phyloP scores from a whole-genome alignment of 192 early-diverging fungal species.

The Coemansia sp. region DNA sequence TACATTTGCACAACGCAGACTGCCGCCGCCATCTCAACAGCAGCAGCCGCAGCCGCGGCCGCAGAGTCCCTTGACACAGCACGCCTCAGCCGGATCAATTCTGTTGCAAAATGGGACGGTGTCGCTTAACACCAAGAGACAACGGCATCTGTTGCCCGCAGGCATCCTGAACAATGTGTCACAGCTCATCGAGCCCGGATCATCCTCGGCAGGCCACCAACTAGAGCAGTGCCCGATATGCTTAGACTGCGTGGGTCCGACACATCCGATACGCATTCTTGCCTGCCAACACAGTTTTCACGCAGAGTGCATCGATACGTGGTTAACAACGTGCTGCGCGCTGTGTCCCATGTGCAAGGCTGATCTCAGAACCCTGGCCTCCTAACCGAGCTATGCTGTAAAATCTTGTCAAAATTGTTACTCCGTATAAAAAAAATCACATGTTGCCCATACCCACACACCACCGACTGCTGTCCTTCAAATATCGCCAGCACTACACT shows the following conservation, averaged over 20 bases:
- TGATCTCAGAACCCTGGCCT: background rate
- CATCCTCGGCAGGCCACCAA: background rate
- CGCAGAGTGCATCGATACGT: slow-evolving; percentile 39
- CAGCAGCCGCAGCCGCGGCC: too few species aligned
- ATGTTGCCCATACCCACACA: background rate
- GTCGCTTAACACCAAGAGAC: background rate
- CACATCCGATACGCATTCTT: slow-evolving; percentile 16
- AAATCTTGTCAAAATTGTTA: too few species aligned
- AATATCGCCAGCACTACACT: too few species aligned
- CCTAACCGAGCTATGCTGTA: background rate
- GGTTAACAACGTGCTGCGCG: slow-evolving; percentile 34
- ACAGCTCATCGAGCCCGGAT: background rate
- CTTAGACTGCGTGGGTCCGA: slow-evolving; percentile 11
- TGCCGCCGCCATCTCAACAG: too few species aligned
- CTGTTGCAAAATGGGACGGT: background rate
- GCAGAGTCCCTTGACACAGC: too few species aligned
- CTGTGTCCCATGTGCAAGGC: slow-evolving; percentile 42
- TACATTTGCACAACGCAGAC: too few species aligned
- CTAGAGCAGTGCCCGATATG: slow-evolving; percentile 27
- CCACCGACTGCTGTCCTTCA: too few species aligned
- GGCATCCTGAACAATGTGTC: slow-evolving; percentile 15
- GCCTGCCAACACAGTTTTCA: slow-evolving; percentile 43
- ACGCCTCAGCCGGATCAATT: too few species aligned
- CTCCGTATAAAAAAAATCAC: background rate
- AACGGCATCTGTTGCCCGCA: background rate